Evolutionary conservation across 257 asterid species (phyloP).

Genomic region (Galeopsis tetrahit): DNA sequence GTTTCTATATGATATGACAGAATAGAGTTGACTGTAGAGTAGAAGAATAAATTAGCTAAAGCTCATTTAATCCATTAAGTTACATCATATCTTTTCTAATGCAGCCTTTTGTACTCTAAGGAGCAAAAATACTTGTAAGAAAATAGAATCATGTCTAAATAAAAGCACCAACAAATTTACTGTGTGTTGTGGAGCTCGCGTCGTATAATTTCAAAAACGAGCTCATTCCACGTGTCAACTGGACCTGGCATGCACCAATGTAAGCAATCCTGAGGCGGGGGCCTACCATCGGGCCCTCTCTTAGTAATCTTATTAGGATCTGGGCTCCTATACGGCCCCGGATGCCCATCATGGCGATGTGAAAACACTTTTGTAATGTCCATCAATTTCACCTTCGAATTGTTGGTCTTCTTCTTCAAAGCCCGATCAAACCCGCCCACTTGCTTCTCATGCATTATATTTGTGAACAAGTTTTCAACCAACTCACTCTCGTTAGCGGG

Average conservation of each 20-base stretch:
- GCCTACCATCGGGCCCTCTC: conserved; percentile 85
- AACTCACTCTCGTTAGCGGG: conserved; percentile 63
- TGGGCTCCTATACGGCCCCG: conserved; percentile 85
- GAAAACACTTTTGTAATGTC: conserved; percentile 76
- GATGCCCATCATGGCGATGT: conserved; percentile 94
- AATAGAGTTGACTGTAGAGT: too few species aligned
- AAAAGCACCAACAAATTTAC: conserved; percentile 27
- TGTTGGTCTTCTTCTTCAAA: conserved; percentile 61
- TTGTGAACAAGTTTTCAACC: conserved; percentile 74
- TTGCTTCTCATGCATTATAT: conserved; percentile 87
- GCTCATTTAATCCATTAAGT: conserved; percentile 28
- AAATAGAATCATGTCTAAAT: neutral
- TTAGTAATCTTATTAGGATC: conserved; percentile 89
- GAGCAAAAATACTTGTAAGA: conserved; percentile 10
- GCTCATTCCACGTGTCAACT: conserved; percentile 95
- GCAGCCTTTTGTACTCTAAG: conserved; percentile 2
- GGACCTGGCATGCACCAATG: conserved; percentile 99
- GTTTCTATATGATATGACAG: conserved; percentile 22
- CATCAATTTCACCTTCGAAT: conserved; percentile 69
- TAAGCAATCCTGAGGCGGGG: conserved; percentile 98
- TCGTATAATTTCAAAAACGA: conserved; percentile 68
- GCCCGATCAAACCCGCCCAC: conserved; percentile 62
- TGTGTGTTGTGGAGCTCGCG: conserved; percentile 50
- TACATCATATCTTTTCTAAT: conserved; percentile 26
- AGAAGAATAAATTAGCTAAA: conserved; percentile 29